Percentiles rank a stretch among this genome's conserved stretches.
phyloP scores from a whole-genome alignment of 2,329 filamentous ascomycete genomes.

The Fusarium oxysporum region DNA sequence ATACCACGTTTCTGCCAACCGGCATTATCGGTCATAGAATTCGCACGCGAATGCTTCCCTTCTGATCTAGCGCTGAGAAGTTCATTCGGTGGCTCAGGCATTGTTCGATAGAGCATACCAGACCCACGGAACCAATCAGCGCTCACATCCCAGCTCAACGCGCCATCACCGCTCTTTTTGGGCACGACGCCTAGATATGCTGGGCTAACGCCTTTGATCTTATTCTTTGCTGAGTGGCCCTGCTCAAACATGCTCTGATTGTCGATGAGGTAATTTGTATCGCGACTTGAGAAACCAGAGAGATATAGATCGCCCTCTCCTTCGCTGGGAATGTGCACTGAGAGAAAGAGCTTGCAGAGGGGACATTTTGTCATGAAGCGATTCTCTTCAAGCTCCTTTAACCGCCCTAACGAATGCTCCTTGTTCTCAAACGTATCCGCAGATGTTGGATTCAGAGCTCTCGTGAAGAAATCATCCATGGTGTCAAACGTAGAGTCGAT shows the following conservation, averaged over 20 bases:
- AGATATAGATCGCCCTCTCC: constrained; percentile 48
- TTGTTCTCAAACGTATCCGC: constrained; percentile 49
- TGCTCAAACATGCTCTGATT: constrained; percentile 48
- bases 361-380: constrained; percentile 51
- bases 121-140: constrained; percentile 49
- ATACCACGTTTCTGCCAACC: constrained; percentile 49
- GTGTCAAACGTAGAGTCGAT: constrained; percentile 50
- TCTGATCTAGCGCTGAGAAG: constrained; percentile 39
- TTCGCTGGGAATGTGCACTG: constrained; percentile 49
- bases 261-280: constrained; percentile 52
- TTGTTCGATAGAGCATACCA: constrained; percentile 50
- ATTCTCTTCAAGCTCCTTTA: constrained; percentile 49
- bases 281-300: constrained; percentile 50
- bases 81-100: constrained; percentile 44
- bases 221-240: constrained; percentile 46
- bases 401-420: constrained; percentile 46
- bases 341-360: constrained; percentile 51
- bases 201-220: constrained; percentile 46
- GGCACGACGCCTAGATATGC: constrained; percentile 51
- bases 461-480: constrained; percentile 47
- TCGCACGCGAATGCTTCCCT: constrained; percentile 35
- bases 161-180: constrained; percentile 46
- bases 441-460: constrained; percentile 44
- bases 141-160: constrained; percentile 48
- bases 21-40: constrained; percentile 32